These are phyloP conservation scores for Capillidium heterosporum DNA, from an alignment of 371 early-diverging fungal species.

Conservation along the genomic window DNA sequence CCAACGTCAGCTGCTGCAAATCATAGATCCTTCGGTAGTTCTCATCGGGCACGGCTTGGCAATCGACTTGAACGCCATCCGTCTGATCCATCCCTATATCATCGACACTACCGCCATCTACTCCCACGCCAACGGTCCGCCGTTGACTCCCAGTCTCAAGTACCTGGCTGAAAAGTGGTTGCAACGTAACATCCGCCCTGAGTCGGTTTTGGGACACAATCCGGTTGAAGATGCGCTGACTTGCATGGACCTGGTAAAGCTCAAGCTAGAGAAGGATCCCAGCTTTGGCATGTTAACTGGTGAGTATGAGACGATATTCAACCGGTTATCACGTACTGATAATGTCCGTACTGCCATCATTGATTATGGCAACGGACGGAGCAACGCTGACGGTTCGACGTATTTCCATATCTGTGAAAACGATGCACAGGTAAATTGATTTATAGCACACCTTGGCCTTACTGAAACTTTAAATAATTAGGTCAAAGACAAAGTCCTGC, in stretches of 20 bases:
- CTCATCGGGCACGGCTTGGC: slow-evolving; percentile 56
- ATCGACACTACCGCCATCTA: slow-evolving; percentile 53
- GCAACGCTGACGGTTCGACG: no score
- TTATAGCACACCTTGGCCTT: no score
- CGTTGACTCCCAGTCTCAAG: slow-evolving; percentile 32
- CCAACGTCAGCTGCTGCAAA: slow-evolving; percentile 26
- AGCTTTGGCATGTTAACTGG: not conserved
- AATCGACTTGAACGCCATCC: slow-evolving; percentile 46
- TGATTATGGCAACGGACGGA: no score
- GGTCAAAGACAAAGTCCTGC: no score
- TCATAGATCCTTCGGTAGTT: slow-evolving; percentile 37
- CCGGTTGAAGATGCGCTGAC: slow-evolving; percentile 58
- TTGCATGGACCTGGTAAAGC: slow-evolving; percentile 43
- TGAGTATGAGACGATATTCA: not conserved
- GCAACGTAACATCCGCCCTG: slow-evolving; percentile 34
- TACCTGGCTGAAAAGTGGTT: slow-evolving; percentile 33
- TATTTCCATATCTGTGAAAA: no score
- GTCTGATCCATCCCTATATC: slow-evolving; percentile 37
- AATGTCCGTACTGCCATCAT: no score
- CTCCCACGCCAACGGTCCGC: slow-evolving; percentile 35
- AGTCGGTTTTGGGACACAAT: slow-evolving; percentile 39
- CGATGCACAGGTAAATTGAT: no score
- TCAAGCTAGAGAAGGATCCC: slow-evolving; percentile 23
- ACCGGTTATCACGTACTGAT: not conserved
- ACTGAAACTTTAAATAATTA: no score